Evolutionary conservation across 768 basidiomycete genomes (phyloP).

Genomic region (Macrolepiota albuminosa): DNA sequence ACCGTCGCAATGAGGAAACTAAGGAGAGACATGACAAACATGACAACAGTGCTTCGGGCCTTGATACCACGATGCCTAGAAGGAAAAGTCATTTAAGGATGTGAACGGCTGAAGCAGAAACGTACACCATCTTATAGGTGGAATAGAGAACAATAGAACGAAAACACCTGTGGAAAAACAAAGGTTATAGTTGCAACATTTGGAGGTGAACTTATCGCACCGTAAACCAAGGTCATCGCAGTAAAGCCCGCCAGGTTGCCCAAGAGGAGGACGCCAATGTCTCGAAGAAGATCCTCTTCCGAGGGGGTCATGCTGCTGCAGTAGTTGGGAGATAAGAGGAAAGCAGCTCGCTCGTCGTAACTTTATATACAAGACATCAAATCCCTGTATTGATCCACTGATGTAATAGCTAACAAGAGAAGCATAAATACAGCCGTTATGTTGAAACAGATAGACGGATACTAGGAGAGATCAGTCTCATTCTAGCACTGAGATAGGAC

Average conservation of each 20-base stretch:
- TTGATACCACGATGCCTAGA: constrained; percentile 7
- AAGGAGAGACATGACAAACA: constrained; percentile 2
- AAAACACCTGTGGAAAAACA: constrained; percentile 7
- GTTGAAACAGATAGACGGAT: not conserved
- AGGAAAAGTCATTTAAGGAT: not conserved
- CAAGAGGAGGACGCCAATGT: constrained; percentile 12
- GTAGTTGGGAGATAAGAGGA: not conserved
- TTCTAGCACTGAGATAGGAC: not conserved
- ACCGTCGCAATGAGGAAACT: constrained; percentile 10
- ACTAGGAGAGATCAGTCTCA: not conserved
- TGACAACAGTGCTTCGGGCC: not conserved
- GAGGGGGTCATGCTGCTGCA: constrained; percentile 1
- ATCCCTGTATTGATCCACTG: not conserved
- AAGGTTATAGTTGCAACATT: not conserved
- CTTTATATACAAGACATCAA: not conserved
- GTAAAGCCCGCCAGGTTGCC: constrained; percentile 14
- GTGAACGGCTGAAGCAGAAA: not conserved
- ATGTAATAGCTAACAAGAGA: not conserved
- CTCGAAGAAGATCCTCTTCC: constrained; percentile 9
- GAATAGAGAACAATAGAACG: constrained; percentile 12
- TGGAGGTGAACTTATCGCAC: not conserved
- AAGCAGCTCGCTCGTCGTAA: not conserved
- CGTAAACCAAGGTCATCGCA: constrained; percentile 14
- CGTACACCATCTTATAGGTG: constrained; percentile 12
- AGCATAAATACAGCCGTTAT: not conserved